phyloP scores from a whole-genome alignment of 371 early-diverging fungal genomes.

The Lichtheimia ornata region DNA sequence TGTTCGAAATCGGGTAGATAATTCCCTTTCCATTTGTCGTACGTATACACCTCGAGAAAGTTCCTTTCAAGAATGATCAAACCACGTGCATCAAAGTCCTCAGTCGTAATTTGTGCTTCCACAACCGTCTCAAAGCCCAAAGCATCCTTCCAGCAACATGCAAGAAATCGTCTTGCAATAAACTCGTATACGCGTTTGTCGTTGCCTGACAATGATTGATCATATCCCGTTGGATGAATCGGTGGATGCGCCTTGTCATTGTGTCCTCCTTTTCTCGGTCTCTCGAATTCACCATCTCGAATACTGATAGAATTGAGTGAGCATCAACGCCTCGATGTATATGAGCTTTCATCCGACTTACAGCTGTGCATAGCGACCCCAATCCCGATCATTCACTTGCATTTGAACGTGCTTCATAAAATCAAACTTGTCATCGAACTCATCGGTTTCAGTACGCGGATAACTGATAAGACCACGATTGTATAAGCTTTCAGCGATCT shows the following conservation, averaged over 20 bases:
- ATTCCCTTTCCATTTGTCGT: constrained; percentile 89
- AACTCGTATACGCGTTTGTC: constrained; percentile 90
- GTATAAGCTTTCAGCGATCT: constrained; percentile 88
- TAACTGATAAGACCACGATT: constrained; percentile 94
- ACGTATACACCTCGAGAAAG: constrained; percentile 95
- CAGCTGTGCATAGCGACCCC: constrained; percentile 72
- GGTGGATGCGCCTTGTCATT: constrained; percentile 99
- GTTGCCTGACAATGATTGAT: constrained; percentile 67
- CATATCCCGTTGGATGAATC: constrained; percentile 93
- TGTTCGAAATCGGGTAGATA: constrained; percentile 75
- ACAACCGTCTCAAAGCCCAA: constrained; percentile 87
- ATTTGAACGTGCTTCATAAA: constrained; percentile 67
- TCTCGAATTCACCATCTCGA: constrained; percentile 71
- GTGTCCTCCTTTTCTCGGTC: constrained; percentile 89
- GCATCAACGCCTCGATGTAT: not conserved
- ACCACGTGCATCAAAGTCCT: constrained; percentile 77
- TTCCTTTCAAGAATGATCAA: constrained; percentile 83
- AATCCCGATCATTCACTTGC: constrained; percentile 60
- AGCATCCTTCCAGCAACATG: constrained; percentile 94
- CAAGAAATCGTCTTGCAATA: constrained; percentile 92
- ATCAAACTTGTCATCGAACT: constrained; percentile 82
- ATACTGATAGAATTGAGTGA: constrained; percentile 42
- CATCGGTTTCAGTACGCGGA: constrained; percentile 99
- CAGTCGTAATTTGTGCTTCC: constrained; percentile 66
- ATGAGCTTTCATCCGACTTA: constrained; percentile 25